Percentiles rank a stretch among this genome's conserved stretches.
phyloP scores from a whole-genome alignment of 176 grass and related monocot species.

The Hordeum vulgare region DNA sequence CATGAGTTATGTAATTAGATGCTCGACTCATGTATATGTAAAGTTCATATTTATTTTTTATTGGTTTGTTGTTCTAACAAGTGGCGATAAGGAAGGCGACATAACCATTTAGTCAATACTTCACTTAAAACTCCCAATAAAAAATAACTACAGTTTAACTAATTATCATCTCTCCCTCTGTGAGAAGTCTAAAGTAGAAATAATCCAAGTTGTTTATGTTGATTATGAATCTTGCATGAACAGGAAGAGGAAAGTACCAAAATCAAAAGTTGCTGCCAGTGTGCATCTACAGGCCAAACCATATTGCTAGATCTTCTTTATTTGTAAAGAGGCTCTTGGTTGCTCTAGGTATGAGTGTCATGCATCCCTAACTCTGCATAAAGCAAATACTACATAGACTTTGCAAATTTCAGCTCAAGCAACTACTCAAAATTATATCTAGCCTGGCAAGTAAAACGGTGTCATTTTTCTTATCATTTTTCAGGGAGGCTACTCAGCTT shows the following conservation, averaged over 20 bases:
- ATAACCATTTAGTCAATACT: background rate
- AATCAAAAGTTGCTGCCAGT: too few relatives aligned
- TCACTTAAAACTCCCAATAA: too few relatives aligned
- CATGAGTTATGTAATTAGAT: too few relatives aligned
- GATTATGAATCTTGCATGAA: too few relatives aligned
- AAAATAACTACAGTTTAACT: background rate
- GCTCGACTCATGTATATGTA: background rate
- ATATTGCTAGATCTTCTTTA: too few relatives aligned
- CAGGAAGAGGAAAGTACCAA: too few relatives aligned
- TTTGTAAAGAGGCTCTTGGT: too few relatives aligned
- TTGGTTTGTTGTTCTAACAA: background rate
- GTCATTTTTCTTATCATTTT: background rate
- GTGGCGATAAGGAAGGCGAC: background rate
- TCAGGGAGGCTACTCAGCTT: constrained; percentile 39
- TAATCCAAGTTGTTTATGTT: too few relatives aligned
- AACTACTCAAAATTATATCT: background rate
- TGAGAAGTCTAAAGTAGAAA: too few relatives aligned
- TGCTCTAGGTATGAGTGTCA: too few relatives aligned
- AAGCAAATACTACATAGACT: background rate
- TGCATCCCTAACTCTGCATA: too few relatives aligned
- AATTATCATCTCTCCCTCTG: background rate
- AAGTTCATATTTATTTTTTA: background rate
- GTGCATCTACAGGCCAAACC: too few relatives aligned
- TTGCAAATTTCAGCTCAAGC: background rate
- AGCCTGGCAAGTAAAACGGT: background rate